Percentiles rank a stretch among this genome's conserved stretches.
phyloP scores from a whole-genome alignment of 306 rosid species.

The Glycine soja region DNA sequence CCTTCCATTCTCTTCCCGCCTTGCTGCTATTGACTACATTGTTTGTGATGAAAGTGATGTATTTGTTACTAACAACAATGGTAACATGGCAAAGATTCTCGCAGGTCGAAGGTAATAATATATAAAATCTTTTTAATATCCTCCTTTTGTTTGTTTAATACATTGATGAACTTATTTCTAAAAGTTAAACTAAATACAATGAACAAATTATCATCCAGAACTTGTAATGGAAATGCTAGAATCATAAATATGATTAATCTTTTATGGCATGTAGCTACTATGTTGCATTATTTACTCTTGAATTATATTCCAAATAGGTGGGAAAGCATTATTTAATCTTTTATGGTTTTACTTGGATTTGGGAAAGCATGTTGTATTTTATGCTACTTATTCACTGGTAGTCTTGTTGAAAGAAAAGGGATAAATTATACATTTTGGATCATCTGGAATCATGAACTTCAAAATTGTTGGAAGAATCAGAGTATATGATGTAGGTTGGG shows the following conservation, averaged over 20 bases:
- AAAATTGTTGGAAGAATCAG: neutral
- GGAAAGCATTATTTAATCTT: neutral
- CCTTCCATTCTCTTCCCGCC: constrained; percentile 92
- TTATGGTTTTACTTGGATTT: constrained; percentile 7
- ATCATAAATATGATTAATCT: constrained; percentile 31
- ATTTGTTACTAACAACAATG: constrained; percentile 93
- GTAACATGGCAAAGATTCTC: constrained; percentile 98
- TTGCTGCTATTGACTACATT: constrained; percentile 94
- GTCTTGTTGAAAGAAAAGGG: constrained; percentile 5
- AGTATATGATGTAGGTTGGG: neutral
- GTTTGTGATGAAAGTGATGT: constrained; percentile 96
- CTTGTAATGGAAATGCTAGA: constrained; percentile 31
- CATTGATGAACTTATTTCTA: constrained; percentile 7
- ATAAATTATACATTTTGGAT: constrained; percentile 23
- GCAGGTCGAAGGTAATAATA: constrained; percentile 89
- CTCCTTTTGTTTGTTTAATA: constrained; percentile 36
- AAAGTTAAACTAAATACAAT: constrained; percentile 16
- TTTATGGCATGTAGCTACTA: constrained; percentile 12
- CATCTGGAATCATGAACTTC: constrained; percentile 7
- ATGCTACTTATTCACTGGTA: neutral
- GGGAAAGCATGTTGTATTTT: neutral
- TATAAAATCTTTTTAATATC: constrained; percentile 8
- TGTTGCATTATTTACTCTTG: constrained; percentile 35
- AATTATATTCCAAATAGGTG: constrained; percentile 29
- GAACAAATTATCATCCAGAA: constrained; percentile 4